Evolutionary conservation across 2,329 filamentous ascomycete genomes (phyloP).

Genomic region (Trichoderma gracile): DNA sequence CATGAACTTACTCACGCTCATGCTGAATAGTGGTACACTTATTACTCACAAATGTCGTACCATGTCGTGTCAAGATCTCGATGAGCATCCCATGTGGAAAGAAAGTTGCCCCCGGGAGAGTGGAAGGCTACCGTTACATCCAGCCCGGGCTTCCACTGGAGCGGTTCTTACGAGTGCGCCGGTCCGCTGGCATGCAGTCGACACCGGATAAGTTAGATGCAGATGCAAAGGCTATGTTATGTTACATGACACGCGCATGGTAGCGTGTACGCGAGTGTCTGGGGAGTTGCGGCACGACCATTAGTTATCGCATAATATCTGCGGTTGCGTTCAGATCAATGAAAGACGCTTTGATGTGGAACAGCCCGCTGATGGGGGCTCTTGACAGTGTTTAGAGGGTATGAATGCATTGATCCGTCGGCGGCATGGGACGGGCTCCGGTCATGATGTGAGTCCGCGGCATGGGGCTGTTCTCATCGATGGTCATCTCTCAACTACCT

Average conservation of each 20-base stretch:
- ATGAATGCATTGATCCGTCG: neutral
- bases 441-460: too few species aligned
- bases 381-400: too few species aligned
- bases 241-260: neutral
- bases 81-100: neutral
- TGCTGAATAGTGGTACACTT: too few species aligned
- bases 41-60: too few species aligned
- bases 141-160: neutral
- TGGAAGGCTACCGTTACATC: neutral
- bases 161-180: neutral
- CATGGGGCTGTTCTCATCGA: neutral
- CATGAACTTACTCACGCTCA: too few species aligned
- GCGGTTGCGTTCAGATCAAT: neutral
- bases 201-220: neutral
- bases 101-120: neutral
- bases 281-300: neutral
- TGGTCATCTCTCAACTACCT: too few species aligned
- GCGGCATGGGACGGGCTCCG: neutral
- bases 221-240: neutral
- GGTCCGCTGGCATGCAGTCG: conserved; percentile 1
- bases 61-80: too few species aligned
- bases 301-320: too few species aligned
- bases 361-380: neutral
- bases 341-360: neutral
- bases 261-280: too few species aligned